Base-by-base conservation (phyloP, 805 yeast genomes). In the Blastobotrys robertii region DNA sequence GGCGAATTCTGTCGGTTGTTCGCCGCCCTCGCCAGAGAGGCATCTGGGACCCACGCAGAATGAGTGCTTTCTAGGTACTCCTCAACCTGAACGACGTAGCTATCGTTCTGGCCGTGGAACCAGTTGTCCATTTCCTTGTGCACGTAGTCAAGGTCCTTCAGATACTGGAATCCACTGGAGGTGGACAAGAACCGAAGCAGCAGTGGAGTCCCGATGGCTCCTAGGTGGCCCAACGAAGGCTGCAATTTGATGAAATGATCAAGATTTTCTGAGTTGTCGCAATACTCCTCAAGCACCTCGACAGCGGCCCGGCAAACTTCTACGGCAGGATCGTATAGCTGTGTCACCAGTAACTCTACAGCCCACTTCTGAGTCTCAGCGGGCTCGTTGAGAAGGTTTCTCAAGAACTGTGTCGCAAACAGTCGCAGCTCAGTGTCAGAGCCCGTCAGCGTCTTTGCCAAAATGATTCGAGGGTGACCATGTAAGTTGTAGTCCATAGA, bases 51-150 rank as follows among this genome's bases (percentile, higher is more conserved):
- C 55, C 55, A 52, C 11, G 40, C 35, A 8, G 41, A 41, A 22
- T 49, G 43, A 6, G 33, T 42, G 16, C 46, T 43, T 35, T 56
- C 59, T 30, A 63, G 46, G 37, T 57, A 63, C 30, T 56, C 55
- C 41, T 61, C 65, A 25, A 63, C 60, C 19, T 55, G 56, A 8
- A 43, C 49, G 2, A 62, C 66, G 37, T 57, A 62, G 15, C 44
- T 44, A 29, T 59, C 63, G 37, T 57, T 58, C 42, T 49, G 54
- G 4, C 61, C 62, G 10, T 67, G 68, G 2, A 76, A 62, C 95
- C 95, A 86, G 11, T 70, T 64, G 33, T 70, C 73, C 68, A 87
- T 74, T 53, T 84, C 88, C 9, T 60, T 63, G 42, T 76, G 77
- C 15, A 85, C 71, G 53, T 76, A 79, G 38, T 81, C 77, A 32